Percentiles rank a stretch among this genome's conserved stretches.
Conservation (phyloP, 2,329 filamentous ascomycete genomes). For the Alternaria panax region DNA sequence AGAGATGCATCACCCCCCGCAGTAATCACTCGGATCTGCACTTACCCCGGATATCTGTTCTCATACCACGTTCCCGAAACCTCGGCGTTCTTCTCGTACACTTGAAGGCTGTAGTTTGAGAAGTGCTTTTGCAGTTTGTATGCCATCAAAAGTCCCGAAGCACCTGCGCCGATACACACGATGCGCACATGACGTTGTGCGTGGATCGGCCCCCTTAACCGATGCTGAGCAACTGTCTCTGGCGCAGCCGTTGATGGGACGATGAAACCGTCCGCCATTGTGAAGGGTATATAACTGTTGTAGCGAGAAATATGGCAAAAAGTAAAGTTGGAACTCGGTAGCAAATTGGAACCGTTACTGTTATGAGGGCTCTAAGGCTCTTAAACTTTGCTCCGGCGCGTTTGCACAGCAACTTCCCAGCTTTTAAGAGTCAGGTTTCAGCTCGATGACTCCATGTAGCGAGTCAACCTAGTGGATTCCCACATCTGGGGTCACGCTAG, state of each 20-base stretch:
- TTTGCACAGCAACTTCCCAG: background rate
- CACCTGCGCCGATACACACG: slow-evolving; percentile 59
- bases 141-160: slow-evolving; percentile 57
- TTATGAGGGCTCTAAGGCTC: background rate
- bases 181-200: slow-evolving; percentile 46
- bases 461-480: slow-evolving; percentile 15
- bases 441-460: background rate
- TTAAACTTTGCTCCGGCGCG: slow-evolving; percentile 5
- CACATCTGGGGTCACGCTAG: background rate
- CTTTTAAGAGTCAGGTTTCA: slow-evolving; percentile 14
- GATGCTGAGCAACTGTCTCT: slow-evolving; percentile 36
- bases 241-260: slow-evolving; percentile 32
- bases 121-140: slow-evolving; percentile 59
- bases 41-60: slow-evolving; percentile 56
- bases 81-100: slow-evolving; percentile 60
- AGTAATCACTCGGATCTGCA: slow-evolving; percentile 6
- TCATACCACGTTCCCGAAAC: slow-evolving; percentile 62
- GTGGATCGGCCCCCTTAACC: slow-evolving; percentile 44
- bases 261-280: slow-evolving; percentile 34
- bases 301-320: background rate
- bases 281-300: background rate
- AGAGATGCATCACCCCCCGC: background rate
- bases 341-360: background rate
- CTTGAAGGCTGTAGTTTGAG: slow-evolving; percentile 50
- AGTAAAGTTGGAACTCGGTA: background rate